A percentile compares a stretch with the other conserved stretches of the same genome.
These are phyloP conservation scores for Rutstroemia sp. DNA, from an alignment of 2,329 filamentous ascomycete species.

Conservation along the genomic window DNA sequence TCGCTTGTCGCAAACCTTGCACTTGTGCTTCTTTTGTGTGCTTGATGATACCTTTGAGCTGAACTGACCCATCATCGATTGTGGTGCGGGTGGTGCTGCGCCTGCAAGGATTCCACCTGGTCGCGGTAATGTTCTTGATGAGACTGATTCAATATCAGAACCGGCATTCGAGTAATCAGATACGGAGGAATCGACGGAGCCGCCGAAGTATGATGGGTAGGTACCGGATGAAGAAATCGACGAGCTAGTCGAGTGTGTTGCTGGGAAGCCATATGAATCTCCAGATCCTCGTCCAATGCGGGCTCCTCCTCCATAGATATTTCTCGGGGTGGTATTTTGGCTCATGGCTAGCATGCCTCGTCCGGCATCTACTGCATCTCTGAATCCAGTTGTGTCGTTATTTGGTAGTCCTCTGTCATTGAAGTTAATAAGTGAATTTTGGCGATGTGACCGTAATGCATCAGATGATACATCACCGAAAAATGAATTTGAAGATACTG, in stretches of 20 bases:
- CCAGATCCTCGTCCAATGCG: conserved; percentile 60
- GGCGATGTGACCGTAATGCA: conserved; percentile 36
- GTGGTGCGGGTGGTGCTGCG: conserved; percentile 69
- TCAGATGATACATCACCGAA: conserved; percentile 28
- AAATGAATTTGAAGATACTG: conserved; percentile 52
- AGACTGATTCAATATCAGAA: conserved; percentile 76
- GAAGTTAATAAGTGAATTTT: conserved; percentile 59
- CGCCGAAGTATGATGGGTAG: conserved; percentile 77
- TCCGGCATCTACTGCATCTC: conserved; percentile 85
- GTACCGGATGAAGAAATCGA: conserved; percentile 82
- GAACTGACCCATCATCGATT: conserved; percentile 98
- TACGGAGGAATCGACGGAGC: conserved; percentile 74
- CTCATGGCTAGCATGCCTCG: conserved; percentile 94
- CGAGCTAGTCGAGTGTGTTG: conserved; percentile 75
- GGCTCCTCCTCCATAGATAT: conserved; percentile 68
- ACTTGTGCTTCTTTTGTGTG: conserved; percentile 99
- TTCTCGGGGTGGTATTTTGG: conserved; percentile 87
- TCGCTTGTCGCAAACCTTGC: conserved; percentile 96
- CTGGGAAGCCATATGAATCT: conserved; percentile 88
- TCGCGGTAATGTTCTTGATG: conserved; percentile 75
- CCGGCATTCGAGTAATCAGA: conserved; percentile 89
- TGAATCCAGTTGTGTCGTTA: conserved; percentile 57
- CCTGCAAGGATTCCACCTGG: conserved; percentile 60
- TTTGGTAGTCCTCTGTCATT: conserved; percentile 49
- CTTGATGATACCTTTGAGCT: conserved; percentile 93